Evolutionary conservation across 2,329 filamentous ascomycete species (phyloP).

Genomic region (Sclerotinia glacialis): DNA sequence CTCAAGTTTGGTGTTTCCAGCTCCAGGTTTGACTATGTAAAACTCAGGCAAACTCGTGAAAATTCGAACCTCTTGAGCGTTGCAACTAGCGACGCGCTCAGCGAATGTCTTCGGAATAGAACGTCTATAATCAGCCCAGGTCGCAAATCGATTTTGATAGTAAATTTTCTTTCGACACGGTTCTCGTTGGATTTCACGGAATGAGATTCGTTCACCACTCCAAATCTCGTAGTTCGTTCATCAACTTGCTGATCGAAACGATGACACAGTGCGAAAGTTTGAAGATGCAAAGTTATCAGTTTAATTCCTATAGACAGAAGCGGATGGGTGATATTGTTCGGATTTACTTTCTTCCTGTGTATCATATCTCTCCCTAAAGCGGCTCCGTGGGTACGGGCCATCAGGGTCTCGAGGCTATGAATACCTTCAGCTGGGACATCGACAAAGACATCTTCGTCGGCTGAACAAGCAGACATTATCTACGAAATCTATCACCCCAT

Average conservation of each 20-base stretch:
- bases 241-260: not conserved
- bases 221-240: not conserved
- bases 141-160: constrained; percentile 9
- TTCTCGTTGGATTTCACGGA: not conserved
- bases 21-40: not conserved
- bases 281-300: not conserved
- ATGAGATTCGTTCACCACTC: not conserved
- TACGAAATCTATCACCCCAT: not conserved
- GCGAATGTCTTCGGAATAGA: not conserved
- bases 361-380: not conserved
- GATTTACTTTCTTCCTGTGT: constrained; percentile 15
- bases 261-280: not conserved
- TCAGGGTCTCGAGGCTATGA: constrained; percentile 7
- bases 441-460: constrained; percentile 13
- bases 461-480: constrained; percentile 7
- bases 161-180: not conserved
- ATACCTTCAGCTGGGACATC: constrained; percentile 21
- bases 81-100: constrained; percentile 6
- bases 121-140: too few species aligned
- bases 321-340: not conserved
- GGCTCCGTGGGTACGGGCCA: constrained; percentile 13
- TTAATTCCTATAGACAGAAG: not conserved
- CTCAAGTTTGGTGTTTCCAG: not conserved
- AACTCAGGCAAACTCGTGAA: not conserved
- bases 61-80: not conserved